These are phyloP conservation scores for Stachybotrys echinatus DNA, from an alignment of 2,329 filamentous ascomycete species.

Conservation along the genomic window DNA sequence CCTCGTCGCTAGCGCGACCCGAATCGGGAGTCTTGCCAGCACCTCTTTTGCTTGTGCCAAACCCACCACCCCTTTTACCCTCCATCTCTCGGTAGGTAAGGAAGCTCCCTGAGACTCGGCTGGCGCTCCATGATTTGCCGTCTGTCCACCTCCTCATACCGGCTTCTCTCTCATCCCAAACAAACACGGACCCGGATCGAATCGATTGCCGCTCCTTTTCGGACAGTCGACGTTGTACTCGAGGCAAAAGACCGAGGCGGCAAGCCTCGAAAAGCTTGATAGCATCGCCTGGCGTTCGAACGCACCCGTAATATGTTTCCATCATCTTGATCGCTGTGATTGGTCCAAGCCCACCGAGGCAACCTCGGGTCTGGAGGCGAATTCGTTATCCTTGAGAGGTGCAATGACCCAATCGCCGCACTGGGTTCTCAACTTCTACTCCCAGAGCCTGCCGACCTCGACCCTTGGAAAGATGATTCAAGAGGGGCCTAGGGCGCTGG, in stretches of 20 bases:
- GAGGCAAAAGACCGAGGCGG: slow-evolving; percentile 78
- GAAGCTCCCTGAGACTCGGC: slow-evolving; percentile 94
- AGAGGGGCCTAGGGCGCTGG: no score
- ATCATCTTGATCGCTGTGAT: slow-evolving; percentile 44
- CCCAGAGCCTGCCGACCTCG: no score
- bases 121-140: slow-evolving; percentile 98
- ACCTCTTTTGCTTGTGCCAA: slow-evolving; percentile 52
- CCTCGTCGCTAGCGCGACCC: slow-evolving; percentile 74
- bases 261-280: slow-evolving; percentile 99
- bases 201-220: slow-evolving; percentile 98
- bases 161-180: slow-evolving; percentile 98
- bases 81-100: slow-evolving; percentile 98
- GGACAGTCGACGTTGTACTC: slow-evolving; percentile 87
- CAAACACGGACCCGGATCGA: slow-evolving; percentile 93
- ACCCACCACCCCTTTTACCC: slow-evolving; percentile 84
- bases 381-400: no score
- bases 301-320: slow-evolving; percentile 95
- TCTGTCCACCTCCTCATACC: slow-evolving; percentile 99
- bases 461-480: no score
- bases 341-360: background rate
- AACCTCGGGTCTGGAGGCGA: background rate
- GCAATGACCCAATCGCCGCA: no score
- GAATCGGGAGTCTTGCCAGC: slow-evolving; percentile 79
- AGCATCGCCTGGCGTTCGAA: slow-evolving; percentile 92
- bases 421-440: no score